These are phyloP conservation scores for Scheffersomyces segobiensis DNA, from an alignment of 1,139 yeast species.

Conservation along the genomic window DNA sequence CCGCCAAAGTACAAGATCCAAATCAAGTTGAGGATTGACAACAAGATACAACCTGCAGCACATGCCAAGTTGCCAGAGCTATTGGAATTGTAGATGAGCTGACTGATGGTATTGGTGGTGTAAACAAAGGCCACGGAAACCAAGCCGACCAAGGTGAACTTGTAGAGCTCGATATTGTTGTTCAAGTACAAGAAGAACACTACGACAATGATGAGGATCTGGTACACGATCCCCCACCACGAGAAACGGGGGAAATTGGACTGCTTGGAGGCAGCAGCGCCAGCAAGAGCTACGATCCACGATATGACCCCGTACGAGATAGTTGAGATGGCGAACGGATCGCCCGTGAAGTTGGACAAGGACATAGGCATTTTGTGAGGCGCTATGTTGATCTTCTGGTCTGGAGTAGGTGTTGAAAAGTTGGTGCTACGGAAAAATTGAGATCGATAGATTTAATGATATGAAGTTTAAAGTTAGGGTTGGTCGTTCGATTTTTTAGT, in stretches of 20 bases:
- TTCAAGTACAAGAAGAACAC: slow-evolving; percentile 64
- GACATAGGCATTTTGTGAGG: slow-evolving; percentile 33
- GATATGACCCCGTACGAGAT: slow-evolving; percentile 60
- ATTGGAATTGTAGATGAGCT: slow-evolving; percentile 65
- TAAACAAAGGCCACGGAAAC: slow-evolving; percentile 73
- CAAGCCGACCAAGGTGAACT: slow-evolving; percentile 58
- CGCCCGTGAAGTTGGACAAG: slow-evolving; percentile 57
- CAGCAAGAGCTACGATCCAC: slow-evolving; percentile 87
- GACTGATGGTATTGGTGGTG: slow-evolving; percentile 79
- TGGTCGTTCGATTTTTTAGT: neutral
- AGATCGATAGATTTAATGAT: neutral
- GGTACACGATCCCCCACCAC: slow-evolving; percentile 97
- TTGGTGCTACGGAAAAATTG: neutral
- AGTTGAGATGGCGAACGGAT: slow-evolving; percentile 73
- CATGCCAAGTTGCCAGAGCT: slow-evolving; percentile 76
- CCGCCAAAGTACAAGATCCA: slow-evolving; percentile 91
- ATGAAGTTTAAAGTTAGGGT: neutral
- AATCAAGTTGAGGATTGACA: slow-evolving; percentile 73
- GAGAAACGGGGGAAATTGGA: slow-evolving; percentile 71
- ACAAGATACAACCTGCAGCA: slow-evolving; percentile 86
- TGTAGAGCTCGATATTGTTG: slow-evolving; percentile 71
- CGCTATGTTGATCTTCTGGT: neutral
- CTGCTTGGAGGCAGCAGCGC: slow-evolving; percentile 67
- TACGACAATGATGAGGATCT: slow-evolving; percentile 58
- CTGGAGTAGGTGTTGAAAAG: neutral